A percentile compares a stretch with the other conserved stretches of the same genome.
These are phyloP conservation scores for Pichia sp. DNA, from an alignment of 1,139 yeast genomes.

Conservation along the genomic window DNA sequence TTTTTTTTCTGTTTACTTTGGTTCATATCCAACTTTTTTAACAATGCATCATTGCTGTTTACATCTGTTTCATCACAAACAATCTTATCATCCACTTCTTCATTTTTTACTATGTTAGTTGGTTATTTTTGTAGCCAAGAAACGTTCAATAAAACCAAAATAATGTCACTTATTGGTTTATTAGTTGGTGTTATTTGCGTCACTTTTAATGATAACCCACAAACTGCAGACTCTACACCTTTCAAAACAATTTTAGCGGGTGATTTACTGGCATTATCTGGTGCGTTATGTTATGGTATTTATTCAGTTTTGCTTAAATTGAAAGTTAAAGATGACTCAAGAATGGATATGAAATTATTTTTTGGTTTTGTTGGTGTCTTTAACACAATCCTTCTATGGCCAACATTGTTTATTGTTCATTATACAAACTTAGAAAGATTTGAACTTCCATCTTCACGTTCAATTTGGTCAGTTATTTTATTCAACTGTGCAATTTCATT, in stretches of 20 bases:
- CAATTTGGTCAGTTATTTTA: slow-evolving; percentile 48
- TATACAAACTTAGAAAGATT: slow-evolving; percentile 58
- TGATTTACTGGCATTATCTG: slow-evolving; percentile 68
- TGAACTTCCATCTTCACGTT: slow-evolving; percentile 54
- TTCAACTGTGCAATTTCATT: slow-evolving; percentile 73
- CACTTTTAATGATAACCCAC: slow-evolving; percentile 38
- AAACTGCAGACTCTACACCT: slow-evolving; percentile 19
- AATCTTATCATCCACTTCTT: slow-evolving; percentile 81
- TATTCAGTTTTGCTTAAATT: slow-evolving; percentile 80
- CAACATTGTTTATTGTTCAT: slow-evolving; percentile 62
- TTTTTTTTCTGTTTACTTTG: slow-evolving; percentile 79
- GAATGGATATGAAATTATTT: slow-evolving; percentile 76
- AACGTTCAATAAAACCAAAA: slow-evolving; percentile 53
- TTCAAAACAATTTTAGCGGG: slow-evolving; percentile 49
- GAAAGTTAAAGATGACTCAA: slow-evolving; percentile 62
- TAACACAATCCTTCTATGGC: slow-evolving; percentile 77
- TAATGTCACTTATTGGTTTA: slow-evolving; percentile 47
- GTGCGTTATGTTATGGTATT: slow-evolving; percentile 85
- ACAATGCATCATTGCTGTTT: slow-evolving; percentile 78
- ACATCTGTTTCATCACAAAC: slow-evolving; percentile 94
- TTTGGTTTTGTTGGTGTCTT: slow-evolving; percentile 93
- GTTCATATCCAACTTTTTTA: slow-evolving; percentile 84
- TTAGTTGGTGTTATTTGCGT: slow-evolving; percentile 75
- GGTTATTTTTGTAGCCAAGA: slow-evolving; percentile 74
- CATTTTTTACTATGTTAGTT: slow-evolving; percentile 83